Evolutionary conservation across 1,139 yeast species (phyloP).

Genomic region (Yamadazyma diospyri): DNA sequence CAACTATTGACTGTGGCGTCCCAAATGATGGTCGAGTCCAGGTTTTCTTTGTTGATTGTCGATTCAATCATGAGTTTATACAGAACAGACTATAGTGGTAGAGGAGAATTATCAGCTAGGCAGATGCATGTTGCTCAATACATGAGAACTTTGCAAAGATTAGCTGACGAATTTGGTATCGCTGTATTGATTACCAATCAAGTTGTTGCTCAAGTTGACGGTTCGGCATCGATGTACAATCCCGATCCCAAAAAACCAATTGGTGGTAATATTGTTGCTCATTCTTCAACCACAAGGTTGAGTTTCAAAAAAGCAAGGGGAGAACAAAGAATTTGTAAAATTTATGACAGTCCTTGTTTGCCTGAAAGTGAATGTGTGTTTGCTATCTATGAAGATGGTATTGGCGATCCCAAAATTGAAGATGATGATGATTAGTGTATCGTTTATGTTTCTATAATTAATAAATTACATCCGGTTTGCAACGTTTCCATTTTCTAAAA

Average conservation of each 20-base stretch:
- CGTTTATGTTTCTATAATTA: too few relatives aligned
- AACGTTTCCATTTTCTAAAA: too few relatives aligned
- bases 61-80: constrained; percentile 96
- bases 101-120: constrained; percentile 95
- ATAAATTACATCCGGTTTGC: too few relatives aligned
- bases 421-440: constrained; percentile 38
- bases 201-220: constrained; percentile 98
- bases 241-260: constrained; percentile 99
- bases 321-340: constrained; percentile 89
- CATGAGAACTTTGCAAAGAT: constrained; percentile 84
- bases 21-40: constrained; percentile 91
- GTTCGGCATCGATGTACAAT: constrained; percentile 74
- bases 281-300: constrained; percentile 89
- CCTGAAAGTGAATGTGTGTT: constrained; percentile 95
- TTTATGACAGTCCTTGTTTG: constrained; percentile 91
- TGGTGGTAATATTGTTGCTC: constrained; percentile 98
- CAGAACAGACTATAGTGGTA: constrained; percentile 91
- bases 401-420: constrained; percentile 89
- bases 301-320: constrained; percentile 88
- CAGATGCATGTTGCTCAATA: constrained; percentile 93
- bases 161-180: constrained; percentile 97
- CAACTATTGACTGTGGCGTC: constrained; percentile 88
- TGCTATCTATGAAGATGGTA: constrained; percentile 95
- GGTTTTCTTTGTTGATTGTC: constrained; percentile 77
- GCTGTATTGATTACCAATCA: constrained; percentile 98